Conservation (phyloP, 257 asterid genomes). For the Capsicum chinense region DNA sequence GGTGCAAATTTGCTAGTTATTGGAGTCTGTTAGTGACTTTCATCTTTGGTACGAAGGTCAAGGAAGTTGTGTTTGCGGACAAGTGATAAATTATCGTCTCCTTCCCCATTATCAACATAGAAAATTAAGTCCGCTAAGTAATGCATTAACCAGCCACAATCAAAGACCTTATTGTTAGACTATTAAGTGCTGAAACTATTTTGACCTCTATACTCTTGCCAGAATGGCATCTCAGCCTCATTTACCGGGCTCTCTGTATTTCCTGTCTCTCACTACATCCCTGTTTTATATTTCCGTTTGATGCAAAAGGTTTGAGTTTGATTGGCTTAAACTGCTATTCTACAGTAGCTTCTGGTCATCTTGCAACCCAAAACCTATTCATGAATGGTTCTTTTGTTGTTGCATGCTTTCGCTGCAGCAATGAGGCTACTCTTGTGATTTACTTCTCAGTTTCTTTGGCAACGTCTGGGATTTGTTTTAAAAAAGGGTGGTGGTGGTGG, state of each 20-base stretch:
- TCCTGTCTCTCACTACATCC: not conserved
- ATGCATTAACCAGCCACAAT: not conserved
- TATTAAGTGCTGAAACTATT: not conserved
- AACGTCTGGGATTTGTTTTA: not conserved
- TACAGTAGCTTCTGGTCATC: not conserved
- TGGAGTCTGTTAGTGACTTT: not conserved
- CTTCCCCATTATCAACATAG: not conserved
- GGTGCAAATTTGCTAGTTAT: not conserved
- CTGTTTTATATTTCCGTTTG: not conserved
- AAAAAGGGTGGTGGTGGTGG: not conserved
- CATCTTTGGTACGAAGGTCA: not conserved
- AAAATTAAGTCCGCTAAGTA: not conserved
- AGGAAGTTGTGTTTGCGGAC: not conserved
- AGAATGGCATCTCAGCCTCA: not conserved
- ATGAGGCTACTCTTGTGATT: not conserved
- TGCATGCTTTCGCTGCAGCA: not conserved
- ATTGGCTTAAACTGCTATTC: slow-evolving; percentile 7
- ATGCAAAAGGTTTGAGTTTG: not conserved
- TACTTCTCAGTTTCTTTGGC: not conserved
- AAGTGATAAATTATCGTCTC: not conserved
- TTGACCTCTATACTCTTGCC: not conserved
- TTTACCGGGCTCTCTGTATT: not conserved
- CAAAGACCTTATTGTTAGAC: not conserved
- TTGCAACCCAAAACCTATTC: not conserved
- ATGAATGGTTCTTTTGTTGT: not conserved